Evolutionary conservation across 208 protist genomes (phyloP).

Genomic region (Trypanosoma avium): DNA sequence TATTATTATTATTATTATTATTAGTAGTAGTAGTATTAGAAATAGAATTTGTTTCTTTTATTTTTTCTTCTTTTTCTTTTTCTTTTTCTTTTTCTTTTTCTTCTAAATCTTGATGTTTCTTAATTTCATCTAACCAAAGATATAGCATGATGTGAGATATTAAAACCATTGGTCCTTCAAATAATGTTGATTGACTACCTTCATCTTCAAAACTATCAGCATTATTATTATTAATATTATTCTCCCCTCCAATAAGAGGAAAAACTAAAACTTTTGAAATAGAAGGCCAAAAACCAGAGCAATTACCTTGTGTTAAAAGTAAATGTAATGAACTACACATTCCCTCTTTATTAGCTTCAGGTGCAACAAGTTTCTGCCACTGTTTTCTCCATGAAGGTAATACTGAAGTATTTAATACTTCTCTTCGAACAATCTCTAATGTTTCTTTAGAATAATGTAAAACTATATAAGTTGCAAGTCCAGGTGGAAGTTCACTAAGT

Average conservation of each 20-base stretch:
- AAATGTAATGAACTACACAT: not conserved
- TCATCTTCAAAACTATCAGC: not conserved
- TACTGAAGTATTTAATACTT: conserved; percentile 10
- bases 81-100: not conserved
- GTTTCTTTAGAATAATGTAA: conserved; percentile 13
- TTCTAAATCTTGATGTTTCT: not conserved
- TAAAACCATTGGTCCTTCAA: conserved; percentile 11
- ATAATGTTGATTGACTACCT: not conserved
- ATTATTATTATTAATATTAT: not conserved
- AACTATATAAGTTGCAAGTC: conserved; percentile 23
- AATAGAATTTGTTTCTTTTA: too few species aligned
- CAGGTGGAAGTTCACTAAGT: conserved; percentile 25
- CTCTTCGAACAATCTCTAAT: conserved; percentile 8
- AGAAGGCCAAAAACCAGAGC: conserved; percentile 13
- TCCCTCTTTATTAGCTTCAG: not conserved
- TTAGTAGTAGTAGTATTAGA: too few species aligned
- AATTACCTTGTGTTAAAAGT: conserved; percentile 6
- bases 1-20: not conserved
- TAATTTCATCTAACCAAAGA: conserved; percentile 19
- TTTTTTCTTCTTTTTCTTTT: too few species aligned
- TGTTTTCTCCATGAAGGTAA: conserved; percentile 6
- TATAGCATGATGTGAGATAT: conserved; percentile 7
- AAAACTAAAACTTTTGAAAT: conserved; percentile 1
- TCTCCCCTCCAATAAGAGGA: conserved; percentile 20
- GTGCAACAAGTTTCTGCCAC: conserved; percentile 9